phyloP scores from a whole-genome alignment of 1,284 basidiomycete genomes.

The Ustilago sp. region DNA sequence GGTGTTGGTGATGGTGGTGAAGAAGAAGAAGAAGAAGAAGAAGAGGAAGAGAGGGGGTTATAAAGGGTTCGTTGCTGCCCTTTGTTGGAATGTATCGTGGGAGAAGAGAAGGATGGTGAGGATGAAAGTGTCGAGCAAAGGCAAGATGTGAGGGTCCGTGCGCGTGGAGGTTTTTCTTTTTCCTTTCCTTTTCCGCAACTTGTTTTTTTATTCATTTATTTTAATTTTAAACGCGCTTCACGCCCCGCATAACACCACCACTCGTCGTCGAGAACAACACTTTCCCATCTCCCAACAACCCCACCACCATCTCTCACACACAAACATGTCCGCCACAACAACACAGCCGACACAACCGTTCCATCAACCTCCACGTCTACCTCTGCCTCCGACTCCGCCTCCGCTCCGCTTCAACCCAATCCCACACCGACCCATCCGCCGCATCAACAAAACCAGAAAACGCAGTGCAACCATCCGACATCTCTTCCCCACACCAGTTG shows the following conservation, averaged over 20 bases:
- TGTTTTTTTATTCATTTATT: not conserved
- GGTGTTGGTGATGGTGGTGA: constrained; percentile 6
- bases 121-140: constrained; percentile 14
- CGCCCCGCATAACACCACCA: not conserved
- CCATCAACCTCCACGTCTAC: not conserved
- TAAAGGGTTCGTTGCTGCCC: not conserved
- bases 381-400: not conserved
- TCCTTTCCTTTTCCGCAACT: not conserved
- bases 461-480: constrained; percentile 29
- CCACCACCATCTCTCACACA: not conserved
- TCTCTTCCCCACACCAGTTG: constrained; percentile 64
- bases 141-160: constrained; percentile 7
- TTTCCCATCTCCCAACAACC: constrained; percentile 8
- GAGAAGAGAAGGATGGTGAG: constrained; percentile 1
- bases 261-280: constrained; percentile 22
- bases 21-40: not conserved
- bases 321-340: constrained; percentile 9
- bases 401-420: constrained; percentile 10
- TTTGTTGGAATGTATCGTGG: constrained; percentile 8
- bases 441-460: not conserved
- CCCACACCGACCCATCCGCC: constrained; percentile 1
- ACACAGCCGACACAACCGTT: constrained; percentile 4
- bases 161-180: constrained; percentile 1
- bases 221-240: not conserved
- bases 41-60: not conserved